Evolutionary conservation across 441 rosid genomes (phyloP).

Genomic region (Rhodomyrtus psidioides): DNA sequence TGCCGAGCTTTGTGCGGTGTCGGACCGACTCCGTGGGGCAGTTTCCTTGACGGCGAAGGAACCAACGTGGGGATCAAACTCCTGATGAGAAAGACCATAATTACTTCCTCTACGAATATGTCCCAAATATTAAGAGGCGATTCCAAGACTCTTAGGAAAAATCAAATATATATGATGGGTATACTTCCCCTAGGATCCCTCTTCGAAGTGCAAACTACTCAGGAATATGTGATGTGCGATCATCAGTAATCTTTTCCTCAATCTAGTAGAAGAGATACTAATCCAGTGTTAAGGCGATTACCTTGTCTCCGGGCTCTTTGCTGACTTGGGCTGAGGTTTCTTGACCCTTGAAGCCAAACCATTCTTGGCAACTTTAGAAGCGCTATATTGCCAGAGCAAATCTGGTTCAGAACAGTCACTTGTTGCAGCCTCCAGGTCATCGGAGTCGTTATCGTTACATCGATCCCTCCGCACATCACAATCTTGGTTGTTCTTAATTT

Average conservation of each 20-base stretch:
- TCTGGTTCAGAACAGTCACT: slow-evolving; percentile 63
- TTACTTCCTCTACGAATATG: neutral
- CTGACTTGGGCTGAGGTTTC: slow-evolving; percentile 34
- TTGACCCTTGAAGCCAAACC: slow-evolving; percentile 31
- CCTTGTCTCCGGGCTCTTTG: slow-evolving; percentile 52
- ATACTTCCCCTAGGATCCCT: neutral
- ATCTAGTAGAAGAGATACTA: neutral
- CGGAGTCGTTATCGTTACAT: slow-evolving; percentile 35
- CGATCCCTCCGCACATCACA: slow-evolving; percentile 29
- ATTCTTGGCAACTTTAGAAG: slow-evolving; percentile 37
- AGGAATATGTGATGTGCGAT: neutral
- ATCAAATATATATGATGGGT: neutral
- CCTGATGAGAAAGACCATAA: slow-evolving; percentile 23
- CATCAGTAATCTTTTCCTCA: neutral
- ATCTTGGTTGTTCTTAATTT: slow-evolving; percentile 34
- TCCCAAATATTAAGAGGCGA: neutral
- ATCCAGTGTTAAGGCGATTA: slow-evolving; percentile 8
- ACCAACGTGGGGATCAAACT: slow-evolving; percentile 68
- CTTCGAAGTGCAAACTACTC: neutral
- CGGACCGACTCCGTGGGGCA: slow-evolving; percentile 23
- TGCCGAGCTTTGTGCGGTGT: slow-evolving; percentile 26
- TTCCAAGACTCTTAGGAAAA: neutral
- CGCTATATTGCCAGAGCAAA: slow-evolving; percentile 31
- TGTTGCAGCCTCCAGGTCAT: slow-evolving; percentile 29
- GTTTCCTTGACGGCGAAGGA: slow-evolving; percentile 50